Base-by-base conservation (phyloP, 768 basidiomycete genomes). In the Pulveroboletus sp. region DNA sequence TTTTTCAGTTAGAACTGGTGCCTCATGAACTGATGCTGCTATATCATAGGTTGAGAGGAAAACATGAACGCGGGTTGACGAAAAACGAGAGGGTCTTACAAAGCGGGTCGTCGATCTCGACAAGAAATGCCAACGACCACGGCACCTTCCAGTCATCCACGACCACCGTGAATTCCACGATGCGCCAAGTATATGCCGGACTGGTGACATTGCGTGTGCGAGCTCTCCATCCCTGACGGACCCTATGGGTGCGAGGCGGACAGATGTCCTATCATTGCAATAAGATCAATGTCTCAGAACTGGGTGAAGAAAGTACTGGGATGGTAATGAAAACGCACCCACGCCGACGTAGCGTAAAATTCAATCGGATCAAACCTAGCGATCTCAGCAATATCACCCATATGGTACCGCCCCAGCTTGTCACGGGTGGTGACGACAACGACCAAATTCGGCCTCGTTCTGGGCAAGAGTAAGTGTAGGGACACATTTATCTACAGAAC, bases 151-250 rank as follows among this genome's bases (percentile, higher is more conserved):
- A 56, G 6, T 56, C 43, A 8, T 63, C 63, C 17, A 54, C n/a
- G 10, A 62, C 48, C 16, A 50, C 48, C 6, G 60, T 54, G n/a
- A 59, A 50, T 39, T 63, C 60, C 0, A 34, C 51, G 14, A 59
- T 24, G 9, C 38, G 13, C 57, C 54, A 12, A 54, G 46, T 5
- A 39, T 41, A 8, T 59, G 57, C 19, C 51, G 49, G 1, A 45
- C 49, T 5, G 58, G 53, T 8, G 48, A 52, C n/a, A 63, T 27
- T 1, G 59, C 48, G 6, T 35, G 17, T 12, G 38, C 36, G 24
- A 61, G 43, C 8, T 56, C 56, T 14, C 51, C 47, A 43, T 63
- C 62, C 2, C 45, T 47, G 34, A 47, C 35, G 36, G 39, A 23
- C 7, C 29, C 47, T n/a, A n/a, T n/a, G 5, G 41, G 20, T n/a